Evolutionary conservation across 805 yeast species (phyloP), one percentile per base, ranked within the genome.

Genomic region (Wickerhamiella sergipiensis): DNA sequence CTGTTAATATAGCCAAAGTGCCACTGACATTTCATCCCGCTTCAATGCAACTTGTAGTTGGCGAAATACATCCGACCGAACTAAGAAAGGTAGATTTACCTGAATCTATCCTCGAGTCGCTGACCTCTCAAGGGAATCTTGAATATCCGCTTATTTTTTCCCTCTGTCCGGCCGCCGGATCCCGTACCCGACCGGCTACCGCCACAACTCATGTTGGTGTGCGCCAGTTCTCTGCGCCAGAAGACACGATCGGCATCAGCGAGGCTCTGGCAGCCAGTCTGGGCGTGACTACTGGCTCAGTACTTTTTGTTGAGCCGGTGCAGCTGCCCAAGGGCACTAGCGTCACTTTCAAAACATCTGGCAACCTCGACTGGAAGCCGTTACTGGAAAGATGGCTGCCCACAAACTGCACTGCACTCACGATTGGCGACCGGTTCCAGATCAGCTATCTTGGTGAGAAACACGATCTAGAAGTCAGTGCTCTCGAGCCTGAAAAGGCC

Each of bases 331-430:
- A 71, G 48, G 81, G 79, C 10, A 64, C 76, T 0, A 64, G 64
- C 7, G 66, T 79, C 45, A 65, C 64, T 7, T 56, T 78, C 38
- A 70, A 69, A 49, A 77, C 79, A 0, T 58, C 51, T 48, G 59
- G 57, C 15, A 60, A 60, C n/a, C 18, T 52, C 17, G 78, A 76
- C 62, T 78, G 81, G 79, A 77, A 77, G 58, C 71, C 68, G 56
- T 67, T 76, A 53, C 65, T 79, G 33, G 83, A 79, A 57, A 64
- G 74, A 9, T 69, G 71, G 51, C 63, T 79, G n/a, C 73, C 73
- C 47, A 55, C 65, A n/a, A 67, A 66, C 45, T 77, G 74, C 54
- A 77, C 83, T 0, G 72, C 77, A 0, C 64, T 79, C 33, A 68
- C 71, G 2, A 62, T 63, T 33, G 74, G 72, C 1, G 73, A 73